These are phyloP conservation scores for Ceratobasidium sp. DNA, from an alignment of 1,284 basidiomycete genomes.

Conservation along the genomic window DNA sequence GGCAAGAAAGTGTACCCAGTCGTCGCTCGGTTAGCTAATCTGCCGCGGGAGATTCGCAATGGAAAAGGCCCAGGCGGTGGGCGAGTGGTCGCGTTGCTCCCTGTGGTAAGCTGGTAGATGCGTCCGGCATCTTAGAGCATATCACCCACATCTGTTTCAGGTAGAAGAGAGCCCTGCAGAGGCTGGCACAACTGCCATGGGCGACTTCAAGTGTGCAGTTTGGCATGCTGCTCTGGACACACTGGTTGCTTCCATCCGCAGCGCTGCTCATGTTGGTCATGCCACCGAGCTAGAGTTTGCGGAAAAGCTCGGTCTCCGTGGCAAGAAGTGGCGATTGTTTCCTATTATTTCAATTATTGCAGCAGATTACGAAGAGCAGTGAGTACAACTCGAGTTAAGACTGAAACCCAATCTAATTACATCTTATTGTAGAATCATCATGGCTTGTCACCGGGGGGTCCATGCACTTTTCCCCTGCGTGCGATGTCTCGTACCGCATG, in stretches of 20 bases:
- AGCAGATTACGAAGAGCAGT: constrained; percentile 17
- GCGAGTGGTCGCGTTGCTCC: background rate
- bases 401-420: background rate
- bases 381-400: background rate
- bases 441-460: background rate
- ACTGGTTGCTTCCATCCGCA: background rate
- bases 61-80: background rate
- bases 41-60: background rate
- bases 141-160: no score
- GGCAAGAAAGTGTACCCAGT: constrained; percentile 1
- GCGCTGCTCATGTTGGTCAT: background rate
- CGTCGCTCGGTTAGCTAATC: background rate
- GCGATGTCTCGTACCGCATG: background rate
- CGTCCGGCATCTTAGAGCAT: no score
- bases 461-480: background rate
- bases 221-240: background rate
- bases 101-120: background rate
- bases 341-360: background rate
- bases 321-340: background rate
- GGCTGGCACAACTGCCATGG: background rate
- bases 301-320: background rate
- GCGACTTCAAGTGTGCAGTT: background rate
- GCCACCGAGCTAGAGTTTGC: background rate
- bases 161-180: background rate
- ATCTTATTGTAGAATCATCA: background rate